phyloP scores from a whole-genome alignment of 139 green algal genomes.

The Chlorokybus atmophyticus region DNA sequence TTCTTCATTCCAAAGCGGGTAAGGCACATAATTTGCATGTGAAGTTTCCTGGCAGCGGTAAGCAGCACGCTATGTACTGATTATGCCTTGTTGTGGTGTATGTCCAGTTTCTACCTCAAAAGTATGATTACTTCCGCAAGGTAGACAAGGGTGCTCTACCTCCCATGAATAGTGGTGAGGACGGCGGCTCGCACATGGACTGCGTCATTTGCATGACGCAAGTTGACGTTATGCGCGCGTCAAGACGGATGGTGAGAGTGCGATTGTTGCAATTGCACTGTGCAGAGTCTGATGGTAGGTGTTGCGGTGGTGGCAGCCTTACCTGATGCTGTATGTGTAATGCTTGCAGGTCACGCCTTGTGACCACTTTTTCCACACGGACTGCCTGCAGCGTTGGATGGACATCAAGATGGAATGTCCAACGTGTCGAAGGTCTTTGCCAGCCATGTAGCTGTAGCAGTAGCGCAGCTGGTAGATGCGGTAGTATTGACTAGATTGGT shows the following conservation, averaged over 20 bases:
- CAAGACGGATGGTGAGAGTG: constrained; percentile 12
- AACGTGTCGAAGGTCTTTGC: constrained; percentile 57
- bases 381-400: constrained; percentile 72
- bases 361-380: constrained; percentile 68
- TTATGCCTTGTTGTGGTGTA: too few relatives aligned
- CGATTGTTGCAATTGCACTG: not conserved
- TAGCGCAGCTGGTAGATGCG: too few relatives aligned
- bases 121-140: not conserved
- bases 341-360: constrained; percentile 69
- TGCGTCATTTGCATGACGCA: constrained; percentile 83
- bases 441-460: constrained; percentile 48
- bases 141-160: too few relatives aligned
- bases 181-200: constrained; percentile 31
- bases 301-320: not conserved
- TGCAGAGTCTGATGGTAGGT: not conserved
- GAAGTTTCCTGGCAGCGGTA: too few relatives aligned
- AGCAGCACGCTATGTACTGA: too few relatives aligned
- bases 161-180: too few relatives aligned
- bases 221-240: constrained; percentile 26
- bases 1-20: constrained; percentile 53
- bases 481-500: too few relatives aligned
- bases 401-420: constrained; percentile 78
- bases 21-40: too few relatives aligned
- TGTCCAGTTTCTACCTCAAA: not conserved
- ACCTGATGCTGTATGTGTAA: too few relatives aligned